Base-by-base conservation (phyloP, 2,329 filamentous ascomycete genomes). In the Talaromyces sp. region DNA sequence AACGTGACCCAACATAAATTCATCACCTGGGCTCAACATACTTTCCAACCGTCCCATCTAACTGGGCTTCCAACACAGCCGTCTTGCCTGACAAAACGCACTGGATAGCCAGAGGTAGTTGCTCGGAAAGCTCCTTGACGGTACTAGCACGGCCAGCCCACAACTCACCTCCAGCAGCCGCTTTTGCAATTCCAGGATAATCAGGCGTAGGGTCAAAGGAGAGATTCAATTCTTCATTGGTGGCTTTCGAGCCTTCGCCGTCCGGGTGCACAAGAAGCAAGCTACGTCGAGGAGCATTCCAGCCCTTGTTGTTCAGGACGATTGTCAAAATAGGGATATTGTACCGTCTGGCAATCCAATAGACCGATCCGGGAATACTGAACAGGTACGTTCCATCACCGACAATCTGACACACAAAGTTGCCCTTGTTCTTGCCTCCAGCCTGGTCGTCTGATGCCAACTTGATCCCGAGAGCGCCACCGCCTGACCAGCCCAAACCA, bases 401-500 rank as follows among this genome's bases (percentile, higher is more conserved):
- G 9, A 89, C 86, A 60, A 89, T 81, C 65, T 86, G 83, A 60
- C 82, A 83, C 2, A 87, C 83, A 63, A 86, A 85, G 61, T 82
- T 84, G 31, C 83, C 82, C 65, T 84, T 81, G 50, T 75, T 76
- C 1, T 65, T 70, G 0, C 78, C 80, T 8, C 81, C 79, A 38
- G 80, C 75, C 62, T 80, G 73, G 2, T 73, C 72, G 55, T 87
- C 82, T 0, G 81, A 80, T 0, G 88, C 90, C 8, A 93, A 81
- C 70, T 92, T 92, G 69, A 92, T 87, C 2, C 90, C 90, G 3
- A 93, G 73, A 0, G 88, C 87, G 57, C 79, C 90, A 14, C 90
- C 90, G 14, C 89, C 90, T 11, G 86, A 89, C 90, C 90, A 93
- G 1, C 90, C 90, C 0, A 93, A 84, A 2, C 90, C 90, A 14